Evolutionary conservation across 1,284 basidiomycete species (phyloP), one percentile per base, ranked within the genome.

Genomic region (Austroboletus novae-zelandiae): DNA sequence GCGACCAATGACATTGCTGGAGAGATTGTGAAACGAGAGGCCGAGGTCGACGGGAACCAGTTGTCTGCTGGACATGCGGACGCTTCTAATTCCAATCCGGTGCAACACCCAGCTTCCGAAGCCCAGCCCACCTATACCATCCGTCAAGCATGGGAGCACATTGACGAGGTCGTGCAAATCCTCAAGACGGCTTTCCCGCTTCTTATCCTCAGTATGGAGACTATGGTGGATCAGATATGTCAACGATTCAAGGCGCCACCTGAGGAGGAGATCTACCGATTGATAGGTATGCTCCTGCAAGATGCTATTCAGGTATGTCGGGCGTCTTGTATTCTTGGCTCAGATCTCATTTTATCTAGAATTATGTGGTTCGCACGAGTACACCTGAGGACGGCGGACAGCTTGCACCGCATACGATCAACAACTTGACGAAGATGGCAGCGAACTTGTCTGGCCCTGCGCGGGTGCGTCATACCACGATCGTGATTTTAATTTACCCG

Each of bases 181-280:
- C 78, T 99, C 62, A 99, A 99, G 75, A 98, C 96, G 0, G 90
- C 93, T 1, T 98, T 97, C 76, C 97, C 97, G 0, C 79, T 99
- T 15, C 80, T 99, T 20, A 92, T 96, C 25, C 76, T 98, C 30
- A 97, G 93, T 48, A 82, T 99, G 79, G 97, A 99, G 72, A 97
- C 94, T 43, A 91, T 99, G 78, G 91, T 97, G 18, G 97, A 99
- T 62, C 96, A 99, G 71, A 90, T 99, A 58, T 80, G 86, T 39
- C 83, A 87, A 56, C 84, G 95, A 41, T 98, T 98, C 76, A 98
- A 98, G 71, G 83, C 91, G 2, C 80, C 83, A 8, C 81, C 86
- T 2, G 97, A 99, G 58, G 97, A 99, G 69, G 96, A 99, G 61
- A 88, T 94, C 17, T 98, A 98, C 72, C 85, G 97, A 15, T 83